Percentiles rank a stretch among this genome's conserved stretches.
Evolutionary conservation across 2,329 filamentous ascomycete species (phyloP).

Genomic region (Berkeleyomyces basicola): DNA sequence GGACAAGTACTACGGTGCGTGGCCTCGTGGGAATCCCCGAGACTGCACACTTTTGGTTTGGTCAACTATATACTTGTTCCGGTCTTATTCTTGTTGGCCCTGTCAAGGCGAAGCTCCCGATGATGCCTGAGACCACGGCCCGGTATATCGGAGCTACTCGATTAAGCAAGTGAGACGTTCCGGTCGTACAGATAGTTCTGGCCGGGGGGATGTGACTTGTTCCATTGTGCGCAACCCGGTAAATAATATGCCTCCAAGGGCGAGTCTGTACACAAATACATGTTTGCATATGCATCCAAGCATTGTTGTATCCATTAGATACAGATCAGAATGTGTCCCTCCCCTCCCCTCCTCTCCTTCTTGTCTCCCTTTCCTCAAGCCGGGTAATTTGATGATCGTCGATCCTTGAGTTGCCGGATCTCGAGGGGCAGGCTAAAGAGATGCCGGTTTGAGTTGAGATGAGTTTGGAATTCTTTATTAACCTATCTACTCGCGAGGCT

Average conservation of each 20-base stretch:
- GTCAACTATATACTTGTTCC: neutral
- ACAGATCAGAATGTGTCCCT: neutral
- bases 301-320: too few species aligned
- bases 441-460: neutral
- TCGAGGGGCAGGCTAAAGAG: neutral
- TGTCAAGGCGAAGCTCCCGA: too few species aligned
- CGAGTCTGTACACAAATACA: too few species aligned
- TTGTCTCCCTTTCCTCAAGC: neutral
- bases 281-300: too few species aligned
- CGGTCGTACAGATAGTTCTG: too few species aligned
- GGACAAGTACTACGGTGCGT: constrained; percentile 9
- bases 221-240: too few species aligned
- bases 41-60: neutral
- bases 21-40: constrained; percentile 6
- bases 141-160: too few species aligned
- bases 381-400: neutral
- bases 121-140: too few species aligned
- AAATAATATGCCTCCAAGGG: too few species aligned
- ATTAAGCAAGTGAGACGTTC: too few species aligned
- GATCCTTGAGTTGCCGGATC: neutral
- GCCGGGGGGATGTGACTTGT: too few species aligned
- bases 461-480: neutral
- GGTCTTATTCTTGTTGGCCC: neutral
- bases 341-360: neutral
- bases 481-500: too few species aligned